Percentiles rank a stretch among this genome's conserved stretches.
Evolutionary conservation across 345 rosid species (phyloP).

Genomic region (Linum trigynum): DNA sequence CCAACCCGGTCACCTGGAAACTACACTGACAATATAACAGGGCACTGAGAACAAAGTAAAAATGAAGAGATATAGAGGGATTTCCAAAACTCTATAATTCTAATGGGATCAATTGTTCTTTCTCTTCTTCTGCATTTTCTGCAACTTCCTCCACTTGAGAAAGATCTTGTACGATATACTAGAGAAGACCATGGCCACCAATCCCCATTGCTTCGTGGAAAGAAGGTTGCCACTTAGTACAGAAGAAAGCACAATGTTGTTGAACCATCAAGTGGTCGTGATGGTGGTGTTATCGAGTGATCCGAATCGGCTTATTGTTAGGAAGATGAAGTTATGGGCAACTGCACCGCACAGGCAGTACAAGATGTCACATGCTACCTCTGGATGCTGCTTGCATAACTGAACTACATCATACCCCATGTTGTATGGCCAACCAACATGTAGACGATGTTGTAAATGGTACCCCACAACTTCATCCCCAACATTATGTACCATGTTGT

Average conservation of each 20-base stretch:
- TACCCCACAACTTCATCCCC: constrained; percentile 96
- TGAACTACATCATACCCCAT: constrained; percentile 61
- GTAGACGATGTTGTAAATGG: constrained; percentile 76
- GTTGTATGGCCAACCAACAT: constrained; percentile 81
- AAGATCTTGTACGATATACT: constrained; percentile 93
- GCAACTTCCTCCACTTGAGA: constrained; percentile 78
- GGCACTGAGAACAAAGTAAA: not conserved
- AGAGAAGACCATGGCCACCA: constrained; percentile 83
- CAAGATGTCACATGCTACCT: constrained; percentile 83
- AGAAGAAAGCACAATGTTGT: constrained; percentile 82
- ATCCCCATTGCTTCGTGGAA: constrained; percentile 82
- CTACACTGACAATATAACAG: not conserved
- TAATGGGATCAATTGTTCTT: constrained; percentile 30
- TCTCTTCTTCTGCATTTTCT: constrained; percentile 68
- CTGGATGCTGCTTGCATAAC: constrained; percentile 82
- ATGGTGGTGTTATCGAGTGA: constrained; percentile 90
- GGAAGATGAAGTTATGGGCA: constrained; percentile 90
- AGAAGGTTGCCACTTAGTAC: constrained; percentile 81
- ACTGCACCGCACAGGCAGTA: constrained; percentile 88
- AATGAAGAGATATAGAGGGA: no score
- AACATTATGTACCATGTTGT: constrained; percentile 93
- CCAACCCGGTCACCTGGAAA: not conserved
- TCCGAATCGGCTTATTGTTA: constrained; percentile 88
- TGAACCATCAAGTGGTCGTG: constrained; percentile 86
- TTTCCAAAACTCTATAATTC: constrained; percentile 4